A percentile compares a stretch with the other conserved stretches of the same genome.
Conservation (phyloP, 371 early-diverging fungal species). For the Apophysomyces sp. region DNA sequence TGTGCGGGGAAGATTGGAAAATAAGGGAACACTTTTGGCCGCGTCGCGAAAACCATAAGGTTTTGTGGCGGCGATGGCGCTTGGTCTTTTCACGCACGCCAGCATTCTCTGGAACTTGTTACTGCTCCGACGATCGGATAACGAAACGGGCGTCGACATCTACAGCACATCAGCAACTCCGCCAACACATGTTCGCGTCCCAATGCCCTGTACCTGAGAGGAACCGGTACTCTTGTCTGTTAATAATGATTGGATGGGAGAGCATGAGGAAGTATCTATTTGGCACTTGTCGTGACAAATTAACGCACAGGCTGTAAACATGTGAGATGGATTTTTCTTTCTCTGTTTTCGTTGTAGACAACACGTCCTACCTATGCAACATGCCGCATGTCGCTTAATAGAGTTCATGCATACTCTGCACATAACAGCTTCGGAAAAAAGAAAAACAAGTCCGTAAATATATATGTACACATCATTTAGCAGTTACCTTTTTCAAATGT, state of each 20-base stretch:
- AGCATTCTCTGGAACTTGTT: slow-evolving; percentile 23
- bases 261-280: slow-evolving; percentile 20
- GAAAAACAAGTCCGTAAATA: not conserved
- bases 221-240: not conserved
- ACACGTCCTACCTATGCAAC: slow-evolving; percentile 16
- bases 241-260: slow-evolving; percentile 11
- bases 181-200: not conserved
- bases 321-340: not conserved
- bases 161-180: no score
- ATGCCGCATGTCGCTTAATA: slow-evolving; percentile 21
- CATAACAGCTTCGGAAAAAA: slow-evolving; percentile 13
- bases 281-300: slow-evolving; percentile 41
- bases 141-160: not conserved
- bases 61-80: not conserved
- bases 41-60: not conserved
- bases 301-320: slow-evolving; percentile 25
- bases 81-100: slow-evolving; percentile 8
- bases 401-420: slow-evolving; percentile 28
- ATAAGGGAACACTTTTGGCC: not conserved
- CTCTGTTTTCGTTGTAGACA: not conserved
- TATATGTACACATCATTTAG: not conserved
- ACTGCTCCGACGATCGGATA: slow-evolving; percentile 5
- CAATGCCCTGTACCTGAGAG: not conserved
- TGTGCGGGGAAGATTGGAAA: not conserved
- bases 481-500: slow-evolving; percentile 22